Evolutionary conservation across 2,329 filamentous ascomycete species (phyloP), one percentile per base, ranked within the genome.

Genomic region (Zasmidium cellare): DNA sequence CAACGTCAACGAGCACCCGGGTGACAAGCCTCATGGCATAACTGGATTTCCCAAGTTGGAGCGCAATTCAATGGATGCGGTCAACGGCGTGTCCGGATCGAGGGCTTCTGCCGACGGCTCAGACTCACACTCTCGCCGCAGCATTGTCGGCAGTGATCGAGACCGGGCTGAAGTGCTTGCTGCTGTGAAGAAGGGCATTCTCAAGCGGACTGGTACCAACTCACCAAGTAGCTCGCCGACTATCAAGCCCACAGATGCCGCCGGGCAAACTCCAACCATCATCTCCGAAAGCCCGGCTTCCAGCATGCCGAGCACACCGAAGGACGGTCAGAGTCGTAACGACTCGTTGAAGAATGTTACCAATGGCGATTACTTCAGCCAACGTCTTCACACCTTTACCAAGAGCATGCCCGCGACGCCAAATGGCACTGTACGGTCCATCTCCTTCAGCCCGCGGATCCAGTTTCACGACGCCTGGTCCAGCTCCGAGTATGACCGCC

Each of bases 401-500:
- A 91, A 90, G 77, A 96, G 91, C 72, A 85, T 89, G 18, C 91
- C 91, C 16, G 85, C 83, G 58, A 96, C 92, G 3, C 91, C 92
- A 1, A 85, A 88, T 51, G 85, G 86, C 19, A 75, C 77, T n/a
- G 71, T 85, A 0, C 81, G 81, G 61, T 84, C 81, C 68, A 87
- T 87, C 65, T 81, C 78, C 60, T 99, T 97, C 76, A 97, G 92
- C 70, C 93, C 93, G 48, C 87, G 93, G 44, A 91, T 97, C 52
- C 87, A 96, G 62, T 97, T 97, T 73, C 87, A 97, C 73, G 94
- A 99, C 71, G 97, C 92, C 7, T 99, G 92, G 92, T 92, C 92
- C 2, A 91, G 88, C 71, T 89, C 90, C 68, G 94, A 99, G 74
- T 99, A 99, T 71, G 94, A 99, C 74, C 90, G 94, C 61, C 87